phyloP scores from a whole-genome alignment of 2,329 filamentous ascomycete genomes.

The Aspergillus sp. region DNA sequence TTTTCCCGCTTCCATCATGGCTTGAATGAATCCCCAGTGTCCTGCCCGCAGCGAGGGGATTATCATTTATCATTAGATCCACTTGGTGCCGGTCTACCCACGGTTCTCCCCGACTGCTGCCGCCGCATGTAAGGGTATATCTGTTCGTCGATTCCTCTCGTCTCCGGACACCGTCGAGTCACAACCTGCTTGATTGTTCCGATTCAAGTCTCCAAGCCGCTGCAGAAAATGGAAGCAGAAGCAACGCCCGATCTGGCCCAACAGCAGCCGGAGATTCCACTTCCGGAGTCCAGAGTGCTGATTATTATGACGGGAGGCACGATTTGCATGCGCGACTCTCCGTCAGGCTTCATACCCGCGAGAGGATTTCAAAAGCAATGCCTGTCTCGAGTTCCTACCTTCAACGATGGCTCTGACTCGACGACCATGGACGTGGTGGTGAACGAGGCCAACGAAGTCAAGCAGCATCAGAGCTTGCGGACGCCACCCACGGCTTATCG shows the following conservation, averaged over 20 bases:
- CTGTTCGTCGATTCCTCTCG: no score
- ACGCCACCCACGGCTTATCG: conserved; percentile 74
- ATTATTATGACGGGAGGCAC: conserved; percentile 74
- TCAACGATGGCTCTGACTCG: conserved; percentile 65
- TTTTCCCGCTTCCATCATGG: no score
- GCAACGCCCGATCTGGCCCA: conserved; percentile 15
- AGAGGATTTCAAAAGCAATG: conserved; percentile 71
- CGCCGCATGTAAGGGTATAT: no score
- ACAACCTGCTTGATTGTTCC: no score
- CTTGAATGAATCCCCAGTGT: no score
- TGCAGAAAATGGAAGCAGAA: not conserved
- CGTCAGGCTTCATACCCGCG: conserved; percentile 70
- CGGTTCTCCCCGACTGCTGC: no score
- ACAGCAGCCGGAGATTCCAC: conserved; percentile 12
- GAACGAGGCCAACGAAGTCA: conserved; percentile 39
- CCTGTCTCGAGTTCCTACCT: conserved; percentile 71
- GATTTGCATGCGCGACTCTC: conserved; percentile 86
- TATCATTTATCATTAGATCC: no score
- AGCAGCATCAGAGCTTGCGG: conserved; percentile 58
- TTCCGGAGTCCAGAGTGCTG: conserved; percentile 68
- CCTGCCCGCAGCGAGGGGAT: no score
- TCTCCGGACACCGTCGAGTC: no score
- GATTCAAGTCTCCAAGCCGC: no score
- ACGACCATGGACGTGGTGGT: conserved; percentile 48
- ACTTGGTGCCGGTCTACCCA: no score